Base-by-base conservation (phyloP, 768 basidiomycete genomes). In the Tulasnella sp. region DNA sequence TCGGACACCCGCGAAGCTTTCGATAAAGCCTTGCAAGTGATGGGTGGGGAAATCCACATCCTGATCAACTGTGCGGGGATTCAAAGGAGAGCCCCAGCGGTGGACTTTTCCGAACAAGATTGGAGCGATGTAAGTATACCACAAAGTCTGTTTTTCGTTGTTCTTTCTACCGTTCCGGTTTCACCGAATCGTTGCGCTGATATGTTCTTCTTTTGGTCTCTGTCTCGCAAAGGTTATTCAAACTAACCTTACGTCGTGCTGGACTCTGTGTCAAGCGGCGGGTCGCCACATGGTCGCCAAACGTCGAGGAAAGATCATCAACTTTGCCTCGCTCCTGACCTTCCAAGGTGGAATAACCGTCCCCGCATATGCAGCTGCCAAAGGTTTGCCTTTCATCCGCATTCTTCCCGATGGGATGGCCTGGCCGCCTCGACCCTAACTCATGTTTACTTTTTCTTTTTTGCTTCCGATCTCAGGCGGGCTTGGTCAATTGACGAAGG, bases 321-420 rank as follows among this genome's bases (percentile, higher is more conserved):
- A 92, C 84, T 88, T 92, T 81, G 90, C 89, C 71, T 90, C 89
- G 42, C 85, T 91, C n/a, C 86, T 90, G 38, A 89, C 88, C 7
- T 91, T 88, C 85, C 86, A 90, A 83, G 90, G 89, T 72, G 92
- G 92, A 71, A 79, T 92, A 75, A 92, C 91, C 19, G 89, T 97
- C 56, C 95, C 96, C 27, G 96, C 96, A 16, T 97, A 97, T 83
- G 94, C 96, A 2, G 91, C 96, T 4, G 93, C 96, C 12, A 97
- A 97, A 84, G 95, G 95, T 78, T 48, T 48, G n/a, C n/a, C n/a
- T 48, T 44, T 75, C 44, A 48, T 75, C 62, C 31, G 31, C 12
- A 9, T n/a, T 24, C 24, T 52, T 52, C 52, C 52, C 24, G 24
- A n/a, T 52, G 21, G 12, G 52, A 24, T 52, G 21, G 21, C 52